These are phyloP conservation scores for Globisporangium viniferum DNA, from an alignment of 352 stramenopile genomes.

Conservation along the genomic window DNA sequence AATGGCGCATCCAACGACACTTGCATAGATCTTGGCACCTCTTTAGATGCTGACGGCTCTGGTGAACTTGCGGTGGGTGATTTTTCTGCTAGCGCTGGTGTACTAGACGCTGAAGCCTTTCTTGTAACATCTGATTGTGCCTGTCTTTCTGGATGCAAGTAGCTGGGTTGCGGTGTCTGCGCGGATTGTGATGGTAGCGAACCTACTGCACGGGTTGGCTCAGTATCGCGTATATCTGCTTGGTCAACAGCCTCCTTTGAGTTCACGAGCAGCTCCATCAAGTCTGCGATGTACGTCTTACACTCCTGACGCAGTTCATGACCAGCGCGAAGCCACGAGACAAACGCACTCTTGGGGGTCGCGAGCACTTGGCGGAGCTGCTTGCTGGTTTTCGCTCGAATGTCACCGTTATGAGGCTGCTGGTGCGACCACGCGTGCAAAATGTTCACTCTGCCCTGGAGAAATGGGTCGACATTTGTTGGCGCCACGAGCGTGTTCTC, in stretches of 20 bases:
- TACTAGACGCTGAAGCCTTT: neutral
- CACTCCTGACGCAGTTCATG: slow-evolving; percentile 89
- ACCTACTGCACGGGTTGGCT: neutral
- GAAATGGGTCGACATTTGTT: slow-evolving; percentile 88
- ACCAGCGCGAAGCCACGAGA: slow-evolving; percentile 85
- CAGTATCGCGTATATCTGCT: neutral
- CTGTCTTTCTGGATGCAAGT: neutral
- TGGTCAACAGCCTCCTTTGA: slow-evolving; percentile 28
- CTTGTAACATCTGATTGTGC: neutral
- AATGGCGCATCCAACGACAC: slow-evolving; percentile 1
- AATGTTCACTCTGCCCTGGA: slow-evolving; percentile 71
- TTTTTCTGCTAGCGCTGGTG: neutral
- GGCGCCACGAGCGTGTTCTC: slow-evolving; percentile 87
- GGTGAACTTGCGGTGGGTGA: neutral
- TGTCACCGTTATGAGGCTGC: slow-evolving; percentile 39
- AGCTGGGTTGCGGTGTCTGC: neutral
- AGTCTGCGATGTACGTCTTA: slow-evolving; percentile 74
- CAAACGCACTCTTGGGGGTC: slow-evolving; percentile 68
- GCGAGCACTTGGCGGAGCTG: slow-evolving; percentile 53
- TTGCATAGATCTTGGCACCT: neutral
- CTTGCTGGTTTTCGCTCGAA: slow-evolving; percentile 47
- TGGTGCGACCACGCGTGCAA: slow-evolving; percentile 80
- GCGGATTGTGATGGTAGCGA: neutral
- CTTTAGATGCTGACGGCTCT: neutral
- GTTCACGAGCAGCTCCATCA: slow-evolving; percentile 81